A percentile compares a stretch with the other conserved stretches of the same genome.
phyloP scores from a whole-genome alignment of 2,329 filamentous ascomycete species.

The Aspergillus pseudoglaucus region DNA sequence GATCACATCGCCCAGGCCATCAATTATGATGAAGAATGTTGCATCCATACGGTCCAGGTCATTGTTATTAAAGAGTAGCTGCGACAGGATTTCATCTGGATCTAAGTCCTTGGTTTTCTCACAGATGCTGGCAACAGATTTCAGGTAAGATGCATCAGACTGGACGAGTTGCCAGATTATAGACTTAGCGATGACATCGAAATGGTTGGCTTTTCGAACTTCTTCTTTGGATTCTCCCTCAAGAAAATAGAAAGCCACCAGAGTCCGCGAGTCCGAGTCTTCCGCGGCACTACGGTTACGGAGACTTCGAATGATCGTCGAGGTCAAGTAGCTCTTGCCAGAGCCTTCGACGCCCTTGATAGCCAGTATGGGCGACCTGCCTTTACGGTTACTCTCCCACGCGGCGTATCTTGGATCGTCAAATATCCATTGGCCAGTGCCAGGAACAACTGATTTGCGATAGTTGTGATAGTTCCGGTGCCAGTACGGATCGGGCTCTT shows the following conservation, averaged over 20 bases:
- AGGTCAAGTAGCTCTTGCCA: conserved; percentile 12
- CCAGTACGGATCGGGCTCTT: conserved; percentile 11
- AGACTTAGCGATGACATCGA: conserved; percentile 11
- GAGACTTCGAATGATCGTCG: conserved; percentile 9
- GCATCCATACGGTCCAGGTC: conserved; percentile 12
- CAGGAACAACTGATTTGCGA: conserved; percentile 7
- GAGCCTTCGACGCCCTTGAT: conserved; percentile 12
- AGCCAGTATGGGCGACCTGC: conserved; percentile 5
- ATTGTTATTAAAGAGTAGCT: conserved; percentile 9
- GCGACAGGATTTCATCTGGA: conserved; percentile 8
- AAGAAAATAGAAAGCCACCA: conserved; percentile 13
- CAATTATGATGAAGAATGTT: conserved; percentile 38
- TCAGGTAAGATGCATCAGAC: conserved; percentile 11
- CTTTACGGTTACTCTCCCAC: conserved; percentile 5
- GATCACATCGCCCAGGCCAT: conserved; percentile 44
- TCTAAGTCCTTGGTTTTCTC: conserved; percentile 8
- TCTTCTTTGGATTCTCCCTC: conserved; percentile 14
- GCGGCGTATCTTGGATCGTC: conserved; percentile 7
- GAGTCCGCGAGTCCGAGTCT: conserved; percentile 5
- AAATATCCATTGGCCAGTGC: conserved; percentile 12
- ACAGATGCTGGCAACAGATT: conserved; percentile 12
- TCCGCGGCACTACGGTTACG: conserved; percentile 6
- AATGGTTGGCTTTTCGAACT: conserved; percentile 5
- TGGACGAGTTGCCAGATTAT: conserved; percentile 14
- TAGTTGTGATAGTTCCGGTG: conserved; percentile 11